These are phyloP conservation scores for Gomphus bonarii DNA, from an alignment of 1,284 basidiomycete genomes.

Conservation along the genomic window DNA sequence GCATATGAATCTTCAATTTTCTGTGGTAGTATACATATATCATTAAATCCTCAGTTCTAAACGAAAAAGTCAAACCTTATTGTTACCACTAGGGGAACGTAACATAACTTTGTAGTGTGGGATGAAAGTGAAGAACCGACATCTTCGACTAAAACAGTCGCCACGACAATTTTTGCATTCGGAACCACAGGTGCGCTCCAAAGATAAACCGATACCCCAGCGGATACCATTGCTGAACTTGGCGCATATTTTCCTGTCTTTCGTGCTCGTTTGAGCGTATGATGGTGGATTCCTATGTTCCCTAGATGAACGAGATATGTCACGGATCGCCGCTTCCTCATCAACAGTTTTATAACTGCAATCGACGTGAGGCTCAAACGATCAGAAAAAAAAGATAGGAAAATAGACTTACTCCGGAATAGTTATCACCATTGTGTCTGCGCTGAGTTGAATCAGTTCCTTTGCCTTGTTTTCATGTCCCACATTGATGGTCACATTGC, in stretches of 20 bases:
- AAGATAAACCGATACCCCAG: constrained; percentile 78
- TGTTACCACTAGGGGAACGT: constrained; percentile 34
- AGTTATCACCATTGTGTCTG: constrained; percentile 71
- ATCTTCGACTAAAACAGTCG: constrained; percentile 63
- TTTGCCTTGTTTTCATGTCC: constrained; percentile 65
- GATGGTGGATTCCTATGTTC: background rate
- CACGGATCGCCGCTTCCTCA: background rate
- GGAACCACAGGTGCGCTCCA: constrained; percentile 80
- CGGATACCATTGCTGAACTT: constrained; percentile 84
- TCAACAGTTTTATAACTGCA: background rate
- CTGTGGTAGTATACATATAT: constrained; percentile 23
- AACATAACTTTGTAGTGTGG: constrained; percentile 78
- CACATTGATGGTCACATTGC: constrained; percentile 65
- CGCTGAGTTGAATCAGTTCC: constrained; percentile 80
- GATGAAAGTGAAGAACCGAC: constrained; percentile 74
- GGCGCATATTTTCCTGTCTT: constrained; percentile 50
- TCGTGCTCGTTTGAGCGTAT: background rate
- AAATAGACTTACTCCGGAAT: constrained; percentile 64
- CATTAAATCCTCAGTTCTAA: background rate
- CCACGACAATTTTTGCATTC: constrained; percentile 60
- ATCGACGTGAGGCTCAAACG: background rate
- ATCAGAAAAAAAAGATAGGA: background rate
- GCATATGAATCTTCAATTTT: constrained; percentile 68
- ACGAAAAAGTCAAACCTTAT: constrained; percentile 36
- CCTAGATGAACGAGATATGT: background rate